Evolutionary conservation across 306 rosid genomes (phyloP).

Genomic region (Cicer arietinum): DNA sequence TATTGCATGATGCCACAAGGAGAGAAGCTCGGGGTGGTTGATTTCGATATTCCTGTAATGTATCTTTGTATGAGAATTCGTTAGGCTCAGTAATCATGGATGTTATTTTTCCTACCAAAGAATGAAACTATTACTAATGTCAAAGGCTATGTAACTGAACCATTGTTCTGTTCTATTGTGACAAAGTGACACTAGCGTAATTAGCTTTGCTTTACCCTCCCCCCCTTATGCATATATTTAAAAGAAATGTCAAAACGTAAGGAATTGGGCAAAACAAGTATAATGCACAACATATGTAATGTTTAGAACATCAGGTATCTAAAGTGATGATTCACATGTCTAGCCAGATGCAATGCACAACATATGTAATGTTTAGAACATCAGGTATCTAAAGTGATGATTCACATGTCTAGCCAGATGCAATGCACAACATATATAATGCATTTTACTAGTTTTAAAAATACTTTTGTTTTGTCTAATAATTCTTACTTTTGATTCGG

Average conservation of each 20-base stretch:
- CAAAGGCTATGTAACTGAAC: constrained; percentile 29
- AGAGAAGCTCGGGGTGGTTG: constrained; percentile 97
- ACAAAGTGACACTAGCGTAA: constrained; percentile 21
- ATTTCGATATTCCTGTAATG: constrained; percentile 26
- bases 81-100: constrained; percentile 22
- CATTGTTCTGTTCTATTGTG: constrained; percentile 14
- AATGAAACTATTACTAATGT: constrained; percentile 21
- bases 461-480: too few relatives aligned
- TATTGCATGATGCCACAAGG: constrained; percentile 95
- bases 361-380: too few relatives aligned
- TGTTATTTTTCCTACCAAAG: constrained; percentile 19
- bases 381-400: too few relatives aligned
- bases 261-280: neutral
- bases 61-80: constrained; percentile 16
- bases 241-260: neutral
- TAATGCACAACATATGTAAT: constrained; percentile 13
- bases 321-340: neutral
- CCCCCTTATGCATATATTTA: neutral
- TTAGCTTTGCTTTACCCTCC: neutral
- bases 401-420: too few relatives aligned
- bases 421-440: too few relatives aligned
- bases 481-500: too few relatives aligned
- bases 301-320: neutral
- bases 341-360: too few relatives aligned
- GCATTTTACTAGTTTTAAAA: too few relatives aligned